These are phyloP conservation scores for Tetrahymena borealis DNA, from an alignment of 73 alveolate species.

Conservation along the genomic window DNA sequence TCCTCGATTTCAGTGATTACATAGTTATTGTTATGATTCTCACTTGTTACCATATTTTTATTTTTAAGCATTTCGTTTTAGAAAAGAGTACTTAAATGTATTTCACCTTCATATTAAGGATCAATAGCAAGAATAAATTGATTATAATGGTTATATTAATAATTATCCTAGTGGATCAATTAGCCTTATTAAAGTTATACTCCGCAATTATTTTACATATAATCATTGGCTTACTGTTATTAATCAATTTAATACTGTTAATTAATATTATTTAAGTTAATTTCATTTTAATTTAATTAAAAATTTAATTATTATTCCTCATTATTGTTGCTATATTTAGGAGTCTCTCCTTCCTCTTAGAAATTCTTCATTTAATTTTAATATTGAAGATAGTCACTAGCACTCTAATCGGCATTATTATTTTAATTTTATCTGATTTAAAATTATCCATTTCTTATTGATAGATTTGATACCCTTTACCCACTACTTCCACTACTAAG, in stretches of 20 bases:
- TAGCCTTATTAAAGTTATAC: neutral
- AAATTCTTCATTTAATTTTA: neutral
- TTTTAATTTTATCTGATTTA: neutral
- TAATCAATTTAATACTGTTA: too few species aligned
- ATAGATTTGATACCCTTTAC: neutral
- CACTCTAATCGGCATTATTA: neutral
- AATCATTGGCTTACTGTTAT: too few species aligned
- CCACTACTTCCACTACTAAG: neutral
- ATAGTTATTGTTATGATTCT: neutral
- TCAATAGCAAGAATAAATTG: neutral
- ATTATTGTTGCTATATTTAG: neutral
- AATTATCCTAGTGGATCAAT: neutral
- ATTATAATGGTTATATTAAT: neutral
- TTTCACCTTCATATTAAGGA: neutral
- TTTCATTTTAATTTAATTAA: neutral
- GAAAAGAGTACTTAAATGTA: neutral
- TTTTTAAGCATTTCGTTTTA: neutral
- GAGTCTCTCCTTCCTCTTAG: neutral
- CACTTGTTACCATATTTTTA: neutral
- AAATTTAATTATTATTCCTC: neutral
- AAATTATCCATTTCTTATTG: neutral
- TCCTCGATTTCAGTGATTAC: neutral
- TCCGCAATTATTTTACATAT: too few species aligned
- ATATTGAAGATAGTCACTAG: neutral
- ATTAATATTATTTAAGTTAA: too few species aligned